phyloP scores from a whole-genome alignment of 1,139 yeast species.

The Candida glucosophila region DNA sequence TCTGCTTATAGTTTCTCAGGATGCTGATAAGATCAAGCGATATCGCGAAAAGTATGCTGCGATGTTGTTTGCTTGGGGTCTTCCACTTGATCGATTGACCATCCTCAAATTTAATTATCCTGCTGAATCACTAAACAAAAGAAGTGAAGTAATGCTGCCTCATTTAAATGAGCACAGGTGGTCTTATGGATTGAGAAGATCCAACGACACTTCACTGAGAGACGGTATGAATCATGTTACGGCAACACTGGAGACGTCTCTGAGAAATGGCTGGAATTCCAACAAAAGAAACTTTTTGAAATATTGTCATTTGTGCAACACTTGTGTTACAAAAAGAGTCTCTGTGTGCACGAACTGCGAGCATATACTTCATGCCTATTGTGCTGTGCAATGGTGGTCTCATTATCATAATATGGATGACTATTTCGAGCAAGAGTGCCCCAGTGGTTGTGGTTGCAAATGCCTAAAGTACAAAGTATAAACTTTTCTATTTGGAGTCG shows the following conservation, averaged over 20 bases:
- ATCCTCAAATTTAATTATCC: slow-evolving; percentile 65
- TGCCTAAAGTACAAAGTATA: slow-evolving; percentile 35
- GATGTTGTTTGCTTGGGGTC: slow-evolving; percentile 76
- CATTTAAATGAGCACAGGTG: slow-evolving; percentile 29
- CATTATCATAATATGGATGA: slow-evolving; percentile 22
- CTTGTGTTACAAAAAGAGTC: slow-evolving; percentile 51
- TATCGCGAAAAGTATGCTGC: slow-evolving; percentile 74
- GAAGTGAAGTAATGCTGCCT: slow-evolving; percentile 8
- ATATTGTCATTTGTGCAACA: slow-evolving; percentile 58
- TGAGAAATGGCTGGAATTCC: slow-evolving; percentile 26
- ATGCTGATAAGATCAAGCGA: slow-evolving; percentile 32
- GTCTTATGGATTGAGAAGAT: slow-evolving; percentile 25
- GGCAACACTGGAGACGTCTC: slow-evolving; percentile 9
- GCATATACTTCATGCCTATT: slow-evolving; percentile 68
- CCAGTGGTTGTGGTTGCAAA: slow-evolving; percentile 85
- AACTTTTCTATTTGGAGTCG: background rate
- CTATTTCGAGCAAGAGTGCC: slow-evolving; percentile 48
- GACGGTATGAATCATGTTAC: slow-evolving; percentile 5
- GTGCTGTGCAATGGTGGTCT: slow-evolving; percentile 80
- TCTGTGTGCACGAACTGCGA: slow-evolving; percentile 69
- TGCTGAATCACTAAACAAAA: slow-evolving; percentile 7
- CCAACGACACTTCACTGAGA: slow-evolving; percentile 10
- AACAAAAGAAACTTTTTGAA: slow-evolving; percentile 18
- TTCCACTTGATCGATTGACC: slow-evolving; percentile 69
- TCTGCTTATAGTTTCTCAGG: slow-evolving; percentile 40